A percentile compares a stretch with the other conserved stretches of the same genome.
These are phyloP conservation scores for Penicillium sp. DNA, from an alignment of 2,329 filamentous ascomycete genomes.

Conservation along the genomic window DNA sequence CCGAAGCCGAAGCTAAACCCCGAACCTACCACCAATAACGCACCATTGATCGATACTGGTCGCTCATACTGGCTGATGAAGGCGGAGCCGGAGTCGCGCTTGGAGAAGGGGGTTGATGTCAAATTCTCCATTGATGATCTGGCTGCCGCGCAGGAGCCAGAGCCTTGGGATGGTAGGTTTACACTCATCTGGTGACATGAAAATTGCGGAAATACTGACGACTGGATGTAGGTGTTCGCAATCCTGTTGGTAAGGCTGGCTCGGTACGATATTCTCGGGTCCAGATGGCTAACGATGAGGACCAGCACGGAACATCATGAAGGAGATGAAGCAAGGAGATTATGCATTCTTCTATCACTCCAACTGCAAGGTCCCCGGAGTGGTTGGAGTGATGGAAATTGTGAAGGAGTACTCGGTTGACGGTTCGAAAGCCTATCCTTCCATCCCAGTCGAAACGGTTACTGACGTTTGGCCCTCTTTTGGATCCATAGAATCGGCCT, in stretches of 20 bases:
- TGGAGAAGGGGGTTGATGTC: constrained; percentile 86
- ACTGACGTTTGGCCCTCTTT: constrained; percentile 13
- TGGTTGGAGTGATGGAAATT: constrained; percentile 87
- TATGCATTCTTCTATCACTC: constrained; percentile 97
- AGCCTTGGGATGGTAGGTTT: constrained; percentile 83
- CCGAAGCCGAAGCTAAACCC: constrained; percentile 19
- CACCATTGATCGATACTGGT: constrained; percentile 26
- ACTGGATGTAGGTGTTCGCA: constrained; percentile 48
- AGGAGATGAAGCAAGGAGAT: constrained; percentile 88
- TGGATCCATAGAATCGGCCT: constrained; percentile 62
- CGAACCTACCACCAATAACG: constrained; percentile 4
- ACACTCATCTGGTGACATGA: constrained; percentile 20
- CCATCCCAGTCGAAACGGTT: neutral
- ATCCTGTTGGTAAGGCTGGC: constrained; percentile 42
- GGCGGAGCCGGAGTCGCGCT: constrained; percentile 82
- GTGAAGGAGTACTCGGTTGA: constrained; percentile 83
- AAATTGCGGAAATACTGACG: constrained; percentile 5
- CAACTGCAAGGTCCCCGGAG: constrained; percentile 85
- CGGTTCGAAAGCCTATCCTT: constrained; percentile 53
- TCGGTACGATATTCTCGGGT: neutral
- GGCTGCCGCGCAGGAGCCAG: constrained; percentile 69
- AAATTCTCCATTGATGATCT: constrained; percentile 95
- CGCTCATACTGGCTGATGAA: constrained; percentile 78
- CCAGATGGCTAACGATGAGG: constrained; percentile 23
- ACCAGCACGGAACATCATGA: constrained; percentile 81